Conservation (phyloP, 805 yeast species). For the Wickerhamomyces kurtzmanii region DNA sequence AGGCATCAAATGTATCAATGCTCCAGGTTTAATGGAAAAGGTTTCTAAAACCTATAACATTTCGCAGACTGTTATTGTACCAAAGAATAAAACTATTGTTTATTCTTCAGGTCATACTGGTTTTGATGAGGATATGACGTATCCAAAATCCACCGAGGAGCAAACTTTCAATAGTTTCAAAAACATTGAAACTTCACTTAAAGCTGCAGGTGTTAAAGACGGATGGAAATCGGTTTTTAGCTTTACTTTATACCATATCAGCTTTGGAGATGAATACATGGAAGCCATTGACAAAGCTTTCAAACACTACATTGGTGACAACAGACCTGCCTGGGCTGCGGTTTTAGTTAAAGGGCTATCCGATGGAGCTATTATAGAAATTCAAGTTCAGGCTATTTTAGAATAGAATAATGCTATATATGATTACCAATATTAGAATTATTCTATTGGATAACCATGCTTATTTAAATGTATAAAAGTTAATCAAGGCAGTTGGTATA, state of each 20-base stretch:
- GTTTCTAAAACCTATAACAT: not conserved
- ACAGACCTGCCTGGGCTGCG: slow-evolving; percentile 2
- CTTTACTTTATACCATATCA: slow-evolving; percentile 1
- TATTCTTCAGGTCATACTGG: slow-evolving; percentile 3
- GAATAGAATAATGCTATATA: too few relatives aligned
- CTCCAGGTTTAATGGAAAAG: too few relatives aligned
- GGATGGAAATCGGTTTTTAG: slow-evolving; percentile 1
- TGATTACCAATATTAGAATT: too few relatives aligned
- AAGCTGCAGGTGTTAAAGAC: slow-evolving; percentile 2
- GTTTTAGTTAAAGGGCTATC: slow-evolving; percentile 1
- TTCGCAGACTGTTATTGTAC: slow-evolving; percentile 1
- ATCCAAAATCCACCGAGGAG: slow-evolving; percentile 1
- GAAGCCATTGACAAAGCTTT: slow-evolving; percentile 2
- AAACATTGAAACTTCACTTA: slow-evolving; percentile 1
- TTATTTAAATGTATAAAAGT: too few relatives aligned
- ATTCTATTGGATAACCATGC: too few relatives aligned
- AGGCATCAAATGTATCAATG: too few relatives aligned
- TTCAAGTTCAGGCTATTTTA: not conserved
- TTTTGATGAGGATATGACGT: slow-evolving; percentile 1
- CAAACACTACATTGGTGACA: not conserved
- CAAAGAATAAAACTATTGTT: slow-evolving; percentile 1
- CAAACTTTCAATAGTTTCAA: slow-evolving; percentile 1
- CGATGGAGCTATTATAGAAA: slow-evolving; percentile 2
- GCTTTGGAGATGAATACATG: slow-evolving; percentile 1
- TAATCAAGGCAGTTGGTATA: too few relatives aligned